A percentile compares a stretch with the other conserved stretches of the same genome.
Conservation (phyloP, 2,329 filamentous ascomycete genomes). For the Orbilia ellipsospora region DNA sequence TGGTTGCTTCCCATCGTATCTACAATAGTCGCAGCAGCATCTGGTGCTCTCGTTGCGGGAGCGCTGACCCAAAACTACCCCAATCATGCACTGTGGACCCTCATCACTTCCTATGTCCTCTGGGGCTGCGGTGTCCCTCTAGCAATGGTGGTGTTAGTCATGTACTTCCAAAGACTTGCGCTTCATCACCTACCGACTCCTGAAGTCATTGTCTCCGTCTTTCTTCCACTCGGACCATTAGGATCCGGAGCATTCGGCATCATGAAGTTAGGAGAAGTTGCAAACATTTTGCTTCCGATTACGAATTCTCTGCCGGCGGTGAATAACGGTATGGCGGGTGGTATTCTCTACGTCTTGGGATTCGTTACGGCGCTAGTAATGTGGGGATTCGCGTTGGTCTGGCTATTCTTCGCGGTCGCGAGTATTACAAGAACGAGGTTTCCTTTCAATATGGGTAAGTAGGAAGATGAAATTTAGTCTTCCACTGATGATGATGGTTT, state of each 20-base stretch:
- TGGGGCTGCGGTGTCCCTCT: constrained; percentile 74
- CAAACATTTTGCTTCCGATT: constrained; percentile 57
- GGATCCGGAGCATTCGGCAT: constrained; percentile 73
- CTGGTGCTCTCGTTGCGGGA: constrained; percentile 73
- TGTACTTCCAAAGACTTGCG: constrained; percentile 74
- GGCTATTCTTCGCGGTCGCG: constrained; percentile 68
- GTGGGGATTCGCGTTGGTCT: constrained; percentile 70
- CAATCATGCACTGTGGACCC: constrained; percentile 70
- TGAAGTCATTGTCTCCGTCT: constrained; percentile 75
- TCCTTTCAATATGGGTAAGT: constrained; percentile 73
- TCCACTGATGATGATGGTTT: not conserved
- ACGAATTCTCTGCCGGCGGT: constrained; percentile 62
- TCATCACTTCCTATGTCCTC: constrained; percentile 74
- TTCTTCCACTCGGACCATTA: constrained; percentile 74
- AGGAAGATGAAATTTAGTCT: constrained; percentile 67
- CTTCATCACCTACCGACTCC: constrained; percentile 74
- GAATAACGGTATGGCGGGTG: constrained; percentile 63
- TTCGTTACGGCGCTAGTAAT: constrained; percentile 68
- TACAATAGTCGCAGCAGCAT: constrained; percentile 73
- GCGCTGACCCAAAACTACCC: constrained; percentile 66
- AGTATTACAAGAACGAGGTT: constrained; percentile 66
- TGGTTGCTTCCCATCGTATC: constrained; percentile 75
- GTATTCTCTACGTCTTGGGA: constrained; percentile 71
- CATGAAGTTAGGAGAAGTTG: constrained; percentile 66
- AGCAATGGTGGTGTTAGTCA: constrained; percentile 66